Evolutionary conservation across 208 protist species (phyloP).

Genomic region (Acanthamoeba rhysodes): DNA sequence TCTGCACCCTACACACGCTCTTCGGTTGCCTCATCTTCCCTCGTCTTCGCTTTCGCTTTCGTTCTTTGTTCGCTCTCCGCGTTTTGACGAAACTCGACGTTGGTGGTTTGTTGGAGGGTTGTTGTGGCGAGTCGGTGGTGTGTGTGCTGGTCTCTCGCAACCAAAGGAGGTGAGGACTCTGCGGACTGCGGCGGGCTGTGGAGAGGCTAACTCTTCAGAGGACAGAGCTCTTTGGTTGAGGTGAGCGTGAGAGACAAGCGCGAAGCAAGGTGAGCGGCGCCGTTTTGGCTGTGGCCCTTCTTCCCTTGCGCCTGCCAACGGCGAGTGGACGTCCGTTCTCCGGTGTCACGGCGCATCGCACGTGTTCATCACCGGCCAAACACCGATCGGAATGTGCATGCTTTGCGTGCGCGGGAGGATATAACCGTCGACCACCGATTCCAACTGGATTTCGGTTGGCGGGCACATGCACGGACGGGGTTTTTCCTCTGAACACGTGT

Average conservation of each 20-base stretch:
- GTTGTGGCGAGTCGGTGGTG: not conserved
- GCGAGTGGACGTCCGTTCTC: not conserved
- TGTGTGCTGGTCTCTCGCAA: not conserved
- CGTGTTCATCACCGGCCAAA: not conserved
- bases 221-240: too few species aligned
- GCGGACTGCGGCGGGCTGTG: too few species aligned
- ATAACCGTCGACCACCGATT: not conserved
- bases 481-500: too few species aligned
- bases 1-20: not conserved
- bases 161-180: not conserved
- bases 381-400: not conserved
- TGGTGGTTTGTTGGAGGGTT: not conserved
- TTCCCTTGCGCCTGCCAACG: not conserved
- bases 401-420: not conserved
- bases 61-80: not conserved
- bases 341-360: not conserved
- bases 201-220: too few species aligned
- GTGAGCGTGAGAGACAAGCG: too few species aligned
- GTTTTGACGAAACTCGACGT: not conserved
- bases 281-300: not conserved
- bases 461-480: not conserved
- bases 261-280: not conserved
- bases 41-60: not conserved
- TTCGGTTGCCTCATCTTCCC: constrained; percentile 39
- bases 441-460: not conserved